phyloP scores from a whole-genome alignment of 345 rosid species.

The Sonneratia alba region DNA sequence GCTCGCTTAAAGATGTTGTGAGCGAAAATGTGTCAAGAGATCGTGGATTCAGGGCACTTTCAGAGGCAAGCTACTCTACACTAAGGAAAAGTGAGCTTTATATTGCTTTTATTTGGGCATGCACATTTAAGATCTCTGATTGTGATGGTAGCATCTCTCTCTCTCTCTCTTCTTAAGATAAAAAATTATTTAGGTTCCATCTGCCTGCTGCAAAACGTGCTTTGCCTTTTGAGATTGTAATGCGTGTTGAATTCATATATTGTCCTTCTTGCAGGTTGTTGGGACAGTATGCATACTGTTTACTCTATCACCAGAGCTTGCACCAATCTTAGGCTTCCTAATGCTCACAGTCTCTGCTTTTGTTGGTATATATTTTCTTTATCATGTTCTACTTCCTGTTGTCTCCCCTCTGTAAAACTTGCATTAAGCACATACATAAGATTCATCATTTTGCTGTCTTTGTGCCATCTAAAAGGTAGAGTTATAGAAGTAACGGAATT shows the following conservation, averaged over 20 bases:
- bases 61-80: constrained; percentile 90
- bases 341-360: constrained; percentile 66
- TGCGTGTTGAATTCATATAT: not conserved
- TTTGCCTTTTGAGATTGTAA: not conserved
- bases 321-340: constrained; percentile 74
- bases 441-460: not conserved
- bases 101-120: constrained; percentile 22
- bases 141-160: not conserved
- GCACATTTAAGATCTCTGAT: constrained; percentile 4
- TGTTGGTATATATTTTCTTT: constrained; percentile 50
- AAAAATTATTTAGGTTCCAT: not conserved
- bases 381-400: not conserved
- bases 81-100: constrained; percentile 51
- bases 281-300: constrained; percentile 81
- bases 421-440: too few relatives aligned
- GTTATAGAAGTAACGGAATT: not conserved
- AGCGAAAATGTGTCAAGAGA: constrained; percentile 89
- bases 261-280: constrained; percentile 38
- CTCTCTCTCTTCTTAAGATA: not conserved
- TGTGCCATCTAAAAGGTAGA: not conserved
- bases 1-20: constrained; percentile 64
- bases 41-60: constrained; percentile 96
- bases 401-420: not conserved
- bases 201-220: not conserved
- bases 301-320: constrained; percentile 73